Percentiles rank a stretch among this genome's conserved stretches.
Evolutionary conservation across 257 asterid genomes (phyloP).

Genomic region (Salvia hispanica): DNA sequence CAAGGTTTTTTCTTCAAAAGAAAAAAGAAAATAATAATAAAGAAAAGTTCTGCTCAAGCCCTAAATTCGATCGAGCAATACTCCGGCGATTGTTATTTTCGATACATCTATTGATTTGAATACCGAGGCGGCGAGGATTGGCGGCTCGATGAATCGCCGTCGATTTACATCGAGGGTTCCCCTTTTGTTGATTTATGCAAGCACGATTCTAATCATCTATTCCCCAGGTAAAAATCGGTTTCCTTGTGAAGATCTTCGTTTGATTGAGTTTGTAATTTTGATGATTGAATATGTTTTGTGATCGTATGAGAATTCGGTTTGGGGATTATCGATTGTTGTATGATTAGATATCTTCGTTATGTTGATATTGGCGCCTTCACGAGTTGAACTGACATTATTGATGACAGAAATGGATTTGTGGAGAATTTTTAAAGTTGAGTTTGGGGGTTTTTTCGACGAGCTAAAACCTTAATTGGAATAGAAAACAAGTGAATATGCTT

Average conservation of each 20-base stretch:
- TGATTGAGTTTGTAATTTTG: slow-evolving; percentile 9
- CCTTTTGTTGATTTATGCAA: slow-evolving; percentile 26
- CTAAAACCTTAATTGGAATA: neutral
- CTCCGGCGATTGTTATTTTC: slow-evolving; percentile 4
- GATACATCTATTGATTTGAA: slow-evolving; percentile 22
- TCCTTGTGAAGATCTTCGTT: neutral
- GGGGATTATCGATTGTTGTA: neutral
- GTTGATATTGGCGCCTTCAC: neutral
- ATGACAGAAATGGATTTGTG: neutral
- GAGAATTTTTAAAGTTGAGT: neutral
- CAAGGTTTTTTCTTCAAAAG: slow-evolving; percentile 8
- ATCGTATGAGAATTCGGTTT: slow-evolving; percentile 14
- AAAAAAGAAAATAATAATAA: neutral
- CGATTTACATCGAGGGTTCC: slow-evolving; percentile 36
- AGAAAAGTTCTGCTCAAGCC: slow-evolving; percentile 4
- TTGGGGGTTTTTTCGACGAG: neutral
- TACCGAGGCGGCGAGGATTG: slow-evolving; percentile 27
- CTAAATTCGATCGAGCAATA: slow-evolving; percentile 28
- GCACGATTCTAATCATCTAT: slow-evolving; percentile 46
- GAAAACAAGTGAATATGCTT: slow-evolving; percentile 9
- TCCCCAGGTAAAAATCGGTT: slow-evolving; percentile 47
- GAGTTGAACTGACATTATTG: slow-evolving; percentile 11
- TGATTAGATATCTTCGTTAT: neutral
- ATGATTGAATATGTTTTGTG: neutral
- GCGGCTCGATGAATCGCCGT: slow-evolving; percentile 36